Evolutionary conservation across 78 protist genomes (phyloP), one percentile per base, ranked within the genome.

Genomic region (Speleostelium caveatum): DNA sequence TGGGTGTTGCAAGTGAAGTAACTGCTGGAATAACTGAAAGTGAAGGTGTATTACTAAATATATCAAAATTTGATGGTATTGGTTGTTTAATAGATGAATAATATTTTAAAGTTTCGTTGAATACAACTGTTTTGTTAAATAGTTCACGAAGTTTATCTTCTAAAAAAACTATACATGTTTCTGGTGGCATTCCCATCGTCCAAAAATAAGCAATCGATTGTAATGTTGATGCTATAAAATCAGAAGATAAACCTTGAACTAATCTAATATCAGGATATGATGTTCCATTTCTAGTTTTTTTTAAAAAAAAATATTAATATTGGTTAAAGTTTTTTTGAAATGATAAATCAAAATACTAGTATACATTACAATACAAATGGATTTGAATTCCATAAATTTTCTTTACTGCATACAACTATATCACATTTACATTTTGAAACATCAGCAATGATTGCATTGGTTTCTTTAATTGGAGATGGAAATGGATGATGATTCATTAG

Each of bases 181-280:
- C 91, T n/a, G 91, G 91, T 49, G 65, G 91, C 91, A 83, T 83
- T 26, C 91, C 91, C 53, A 83, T 68, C 30, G 65, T 53, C 78
- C 79, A 83, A 60, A 83, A 71, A 32, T 53, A 69, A 32, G 69
- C 79, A 14, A 83, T 32, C 12, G 80, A 41, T 28, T 51, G 56
- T 45, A 83, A 32, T 32, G 28, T 45, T 3, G 51, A 14, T 17
- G 75, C 35, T 6, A 83, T 60, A 33, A 69, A 83, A 28, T 83
- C 91, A 14, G 91, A 83, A 36, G 38, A 26, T 8, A 45, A n/a
- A 17, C 73, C 79, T 17, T 42, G 67, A 28, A 59, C 30, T 22
- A 83, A 53, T 56, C 36, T 39, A 26, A 83, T 51, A 83, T 83
- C 91, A 12, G 91, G 71, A 69, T 83, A 83, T 45, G 91, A 26